Base-by-base conservation (phyloP, 768 basidiomycete species). In the Agrocybe praecox region DNA sequence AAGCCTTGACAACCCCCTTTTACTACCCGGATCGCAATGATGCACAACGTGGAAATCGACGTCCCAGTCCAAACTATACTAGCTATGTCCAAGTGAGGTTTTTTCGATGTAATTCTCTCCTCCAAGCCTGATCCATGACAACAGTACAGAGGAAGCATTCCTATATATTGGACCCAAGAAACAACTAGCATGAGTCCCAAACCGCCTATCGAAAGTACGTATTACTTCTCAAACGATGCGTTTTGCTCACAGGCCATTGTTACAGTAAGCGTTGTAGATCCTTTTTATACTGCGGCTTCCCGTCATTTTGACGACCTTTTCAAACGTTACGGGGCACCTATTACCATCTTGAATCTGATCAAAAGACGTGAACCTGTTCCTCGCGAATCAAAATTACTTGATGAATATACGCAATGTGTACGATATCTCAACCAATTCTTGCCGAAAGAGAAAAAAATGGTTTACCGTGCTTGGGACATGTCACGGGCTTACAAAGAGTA, bases 401-500 rank as follows among this genome's bases (percentile, higher is more conserved):
- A 88, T 15, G 95, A 97, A 67, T 98, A 96, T 65, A 91, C 89
- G 0, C 86, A 95, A 68, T 99, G 97, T 67, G 88, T 98, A 17
- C 71, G 82, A 48, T 99, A 97, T 67, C 80, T 99, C 26, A 98
- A 98, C 60, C 96, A 99, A 68, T 98, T 97, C 72, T 73, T 99
- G 12, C 96, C 97, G 0, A 78, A 79, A 7, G 88, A 80, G 23
- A 89, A 91, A 74, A 87, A 88, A 74, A 93, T 99, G 86, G 79
- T 87, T 14, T 97, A 98, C 67, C 85, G 92, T 43, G 86, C 94
- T 14, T 99, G 94, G 92, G 97, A 99, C 69, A 97, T 98, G 92
- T 88, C 90, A 4, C 82, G 90, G 40, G 94, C 96, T 2, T 93
- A 95, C 62, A 97, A 97, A 70, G 92, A 94, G 95, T 93, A 63